Evolutionary conservation across 1,284 basidiomycete species (phyloP).

Genomic region (Fomitopsis pinicola): DNA sequence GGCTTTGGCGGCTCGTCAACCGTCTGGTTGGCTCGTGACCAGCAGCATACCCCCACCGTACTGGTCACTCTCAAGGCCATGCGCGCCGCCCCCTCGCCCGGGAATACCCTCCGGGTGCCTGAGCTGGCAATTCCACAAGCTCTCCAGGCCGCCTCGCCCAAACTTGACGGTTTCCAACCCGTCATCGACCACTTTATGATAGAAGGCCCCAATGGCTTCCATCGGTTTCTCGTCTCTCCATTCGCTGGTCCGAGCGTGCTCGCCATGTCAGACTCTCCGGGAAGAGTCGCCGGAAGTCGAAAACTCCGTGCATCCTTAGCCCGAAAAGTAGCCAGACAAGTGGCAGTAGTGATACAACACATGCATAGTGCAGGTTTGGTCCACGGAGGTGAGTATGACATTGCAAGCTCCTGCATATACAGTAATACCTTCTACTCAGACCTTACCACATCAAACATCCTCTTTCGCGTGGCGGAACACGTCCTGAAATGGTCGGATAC

Average conservation of each 20-base stretch:
- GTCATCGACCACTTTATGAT: constrained; percentile 27
- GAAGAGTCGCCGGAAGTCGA: constrained; percentile 23
- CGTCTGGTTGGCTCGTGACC: constrained; percentile 37
- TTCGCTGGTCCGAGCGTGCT: no score
- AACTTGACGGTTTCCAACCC: constrained; percentile 21
- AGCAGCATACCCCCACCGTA: constrained; percentile 12
- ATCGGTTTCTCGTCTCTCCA: constrained; percentile 26
- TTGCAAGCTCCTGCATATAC: neutral
- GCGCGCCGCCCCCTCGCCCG: constrained; percentile 27
- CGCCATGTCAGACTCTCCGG: constrained; percentile 28
- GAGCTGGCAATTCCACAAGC: constrained; percentile 6
- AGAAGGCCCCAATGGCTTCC: constrained; percentile 30
- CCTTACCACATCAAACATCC: constrained; percentile 32
- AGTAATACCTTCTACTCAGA: constrained; percentile 17
- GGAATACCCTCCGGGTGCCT: constrained; percentile 9
- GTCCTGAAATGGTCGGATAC: constrained; percentile 28
- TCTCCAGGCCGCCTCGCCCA: neutral
- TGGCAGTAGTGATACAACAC: constrained; percentile 17
- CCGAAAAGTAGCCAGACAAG: constrained; percentile 3
- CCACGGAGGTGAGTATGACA: constrained; percentile 29
- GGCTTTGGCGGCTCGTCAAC: constrained; percentile 37
- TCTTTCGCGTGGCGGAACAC: constrained; percentile 25
- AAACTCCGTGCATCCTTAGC: constrained; percentile 20
- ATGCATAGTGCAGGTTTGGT: constrained; percentile 30
- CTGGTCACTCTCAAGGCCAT: constrained; percentile 33